Evolutionary conservation across 352 stramenopile genomes (phyloP).

Genomic region (Globisporangium spiculum): DNA sequence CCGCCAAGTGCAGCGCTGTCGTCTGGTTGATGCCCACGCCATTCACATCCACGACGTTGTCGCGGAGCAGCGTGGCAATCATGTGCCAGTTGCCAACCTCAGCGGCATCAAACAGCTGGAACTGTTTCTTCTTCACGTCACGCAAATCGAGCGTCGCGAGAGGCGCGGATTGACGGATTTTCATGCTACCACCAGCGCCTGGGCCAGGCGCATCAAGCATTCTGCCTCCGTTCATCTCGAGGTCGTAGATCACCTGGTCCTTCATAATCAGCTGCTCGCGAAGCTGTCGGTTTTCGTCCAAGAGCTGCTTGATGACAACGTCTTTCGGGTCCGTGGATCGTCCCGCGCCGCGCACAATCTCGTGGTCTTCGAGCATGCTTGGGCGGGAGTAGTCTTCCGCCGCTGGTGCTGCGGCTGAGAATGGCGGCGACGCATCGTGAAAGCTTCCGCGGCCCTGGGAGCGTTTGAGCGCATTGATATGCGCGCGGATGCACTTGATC

Average conservation of each 20-base stretch:
- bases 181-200: constrained; percentile 14
- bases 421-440: constrained; percentile 44
- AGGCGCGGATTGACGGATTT: constrained; percentile 52
- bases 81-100: constrained; percentile 84
- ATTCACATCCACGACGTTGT: constrained; percentile 87
- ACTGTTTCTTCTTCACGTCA: constrained; percentile 88
- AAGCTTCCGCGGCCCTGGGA: constrained; percentile 48
- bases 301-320: constrained; percentile 82
- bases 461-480: constrained; percentile 76
- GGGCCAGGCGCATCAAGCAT: constrained; percentile 24
- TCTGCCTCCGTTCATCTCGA: constrained; percentile 68
- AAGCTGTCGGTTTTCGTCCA: constrained; percentile 79
- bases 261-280: constrained; percentile 79
- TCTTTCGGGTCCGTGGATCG: constrained; percentile 84
- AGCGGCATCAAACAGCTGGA: constrained; percentile 82
- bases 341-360: constrained; percentile 78
- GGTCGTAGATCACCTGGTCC: constrained; percentile 81
- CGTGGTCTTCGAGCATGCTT: constrained; percentile 80
- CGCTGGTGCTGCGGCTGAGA: constrained; percentile 23
- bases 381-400: constrained; percentile 78
- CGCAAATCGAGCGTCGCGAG: constrained; percentile 83
- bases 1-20: constrained; percentile 72
- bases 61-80: constrained; percentile 71
- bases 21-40: constrained; percentile 86
- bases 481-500: constrained; percentile 80